Conservation (phyloP, 2,329 filamentous ascomycete species). For the Penicillium sp. region DNA sequence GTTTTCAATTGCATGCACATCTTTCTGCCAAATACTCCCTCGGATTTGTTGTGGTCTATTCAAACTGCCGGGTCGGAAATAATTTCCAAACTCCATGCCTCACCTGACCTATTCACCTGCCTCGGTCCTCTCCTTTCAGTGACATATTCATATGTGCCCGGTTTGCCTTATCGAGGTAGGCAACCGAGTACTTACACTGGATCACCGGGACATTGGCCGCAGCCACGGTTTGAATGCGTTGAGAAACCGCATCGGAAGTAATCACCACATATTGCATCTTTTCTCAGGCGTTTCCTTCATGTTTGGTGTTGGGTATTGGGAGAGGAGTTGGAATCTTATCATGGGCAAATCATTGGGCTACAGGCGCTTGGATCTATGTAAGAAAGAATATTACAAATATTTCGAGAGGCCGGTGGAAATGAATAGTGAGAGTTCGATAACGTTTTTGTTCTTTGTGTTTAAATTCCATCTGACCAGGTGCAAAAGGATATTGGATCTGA, state of each 20-base stretch:
- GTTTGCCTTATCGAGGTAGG: not conserved
- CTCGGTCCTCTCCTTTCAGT: not conserved
- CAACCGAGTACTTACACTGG: not conserved
- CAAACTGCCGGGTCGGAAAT: not conserved
- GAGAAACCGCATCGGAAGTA: not conserved
- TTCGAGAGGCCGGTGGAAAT: not conserved
- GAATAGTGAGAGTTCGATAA: not conserved
- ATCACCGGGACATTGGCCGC: not conserved
- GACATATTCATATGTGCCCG: not conserved
- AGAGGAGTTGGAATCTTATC: not conserved
- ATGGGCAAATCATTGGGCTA: constrained; percentile 5
- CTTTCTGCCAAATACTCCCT: constrained; percentile 2
- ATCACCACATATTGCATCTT: constrained; percentile 14
- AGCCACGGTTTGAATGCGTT: not conserved
- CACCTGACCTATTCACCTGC: not conserved
- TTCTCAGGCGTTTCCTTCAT: constrained; percentile 11
- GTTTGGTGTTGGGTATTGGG: not conserved
- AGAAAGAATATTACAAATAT: not conserved
- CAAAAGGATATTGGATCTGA: not conserved
- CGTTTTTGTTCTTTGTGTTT: not conserved
- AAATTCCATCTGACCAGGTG: not conserved
- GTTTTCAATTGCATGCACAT: constrained; percentile 6
- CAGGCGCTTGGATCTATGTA: constrained; percentile 7
- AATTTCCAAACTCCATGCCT: not conserved
- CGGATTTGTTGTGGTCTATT: not conserved